Evolutionary conservation across 2,329 filamentous ascomycete species (phyloP).

Genomic region (Ophiostoma sp.): DNA sequence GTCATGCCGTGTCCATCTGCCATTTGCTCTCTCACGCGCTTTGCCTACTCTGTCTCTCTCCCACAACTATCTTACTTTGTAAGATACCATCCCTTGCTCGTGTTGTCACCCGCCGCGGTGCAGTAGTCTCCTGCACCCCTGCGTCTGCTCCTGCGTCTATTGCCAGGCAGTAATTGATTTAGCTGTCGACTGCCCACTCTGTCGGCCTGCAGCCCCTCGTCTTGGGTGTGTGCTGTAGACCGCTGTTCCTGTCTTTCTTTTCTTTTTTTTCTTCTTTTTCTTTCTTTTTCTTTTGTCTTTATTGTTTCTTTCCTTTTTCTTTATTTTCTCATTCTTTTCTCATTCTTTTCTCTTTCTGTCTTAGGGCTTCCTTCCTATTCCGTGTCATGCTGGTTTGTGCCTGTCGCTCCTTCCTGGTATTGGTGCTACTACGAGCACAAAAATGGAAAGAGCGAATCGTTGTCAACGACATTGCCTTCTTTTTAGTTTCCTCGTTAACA

Average conservation of each 20-base stretch:
- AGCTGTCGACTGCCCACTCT: background rate
- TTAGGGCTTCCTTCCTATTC: background rate
- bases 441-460: background rate
- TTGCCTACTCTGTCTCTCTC: background rate
- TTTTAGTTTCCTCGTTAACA: background rate
- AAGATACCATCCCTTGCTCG: background rate
- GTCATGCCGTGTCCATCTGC: background rate
- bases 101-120: background rate
- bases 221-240: background rate
- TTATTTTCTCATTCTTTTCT: background rate
- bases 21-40: background rate
- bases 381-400: background rate
- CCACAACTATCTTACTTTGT: background rate
- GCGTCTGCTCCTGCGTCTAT: background rate
- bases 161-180: background rate
- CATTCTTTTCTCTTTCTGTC: background rate
- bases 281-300: background rate
- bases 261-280: background rate
- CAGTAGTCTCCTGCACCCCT: conserved; percentile 15
- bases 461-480: background rate
- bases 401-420: conserved; percentile 6
- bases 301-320: background rate
- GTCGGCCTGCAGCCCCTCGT: background rate
- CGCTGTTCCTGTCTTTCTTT: background rate
- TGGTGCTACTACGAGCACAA: background rate